Evolutionary conservation across 257 asterid species (phyloP).

Genomic region (Salvia hispanica): DNA sequence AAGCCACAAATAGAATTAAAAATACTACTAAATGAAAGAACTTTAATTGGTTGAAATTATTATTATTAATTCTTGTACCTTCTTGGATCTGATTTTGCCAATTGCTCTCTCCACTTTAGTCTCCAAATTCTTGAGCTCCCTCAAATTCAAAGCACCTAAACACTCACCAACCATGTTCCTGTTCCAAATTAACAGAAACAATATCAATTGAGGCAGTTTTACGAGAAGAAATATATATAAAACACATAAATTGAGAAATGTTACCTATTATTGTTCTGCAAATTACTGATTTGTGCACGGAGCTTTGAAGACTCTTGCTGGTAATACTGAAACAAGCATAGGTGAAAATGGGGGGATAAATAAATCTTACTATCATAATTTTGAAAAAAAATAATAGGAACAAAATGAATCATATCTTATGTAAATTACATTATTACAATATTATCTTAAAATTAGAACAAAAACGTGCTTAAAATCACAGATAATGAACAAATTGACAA

Average conservation of each 20-base stretch:
- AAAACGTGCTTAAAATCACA: too few species aligned
- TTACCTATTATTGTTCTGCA: conserved; percentile 79
- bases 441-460: too few species aligned
- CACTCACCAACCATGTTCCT: conserved; percentile 88
- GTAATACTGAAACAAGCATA: conserved; percentile 53
- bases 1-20: neutral
- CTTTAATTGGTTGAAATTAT: too few species aligned
- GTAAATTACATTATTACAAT: too few species aligned
- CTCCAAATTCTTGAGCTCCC: conserved; percentile 81
- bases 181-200: neutral
- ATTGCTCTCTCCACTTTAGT: conserved; percentile 71
- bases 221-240: neutral
- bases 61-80: conserved; percentile 40
- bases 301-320: conserved; percentile 83
- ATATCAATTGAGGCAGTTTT: neutral
- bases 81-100: conserved; percentile 69
- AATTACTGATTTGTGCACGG: conserved; percentile 66
- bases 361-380: too few species aligned
- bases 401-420: too few species aligned
- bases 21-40: neutral
- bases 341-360: too few species aligned
- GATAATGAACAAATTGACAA: neutral
- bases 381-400: too few species aligned
- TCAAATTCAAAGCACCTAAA: conserved; percentile 51
- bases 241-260: neutral